Evolutionary conservation across 2,329 filamentous ascomycete species (phyloP), one percentile per base, ranked within the genome.

Genomic region (Ophiosphaerella herpotricha): DNA sequence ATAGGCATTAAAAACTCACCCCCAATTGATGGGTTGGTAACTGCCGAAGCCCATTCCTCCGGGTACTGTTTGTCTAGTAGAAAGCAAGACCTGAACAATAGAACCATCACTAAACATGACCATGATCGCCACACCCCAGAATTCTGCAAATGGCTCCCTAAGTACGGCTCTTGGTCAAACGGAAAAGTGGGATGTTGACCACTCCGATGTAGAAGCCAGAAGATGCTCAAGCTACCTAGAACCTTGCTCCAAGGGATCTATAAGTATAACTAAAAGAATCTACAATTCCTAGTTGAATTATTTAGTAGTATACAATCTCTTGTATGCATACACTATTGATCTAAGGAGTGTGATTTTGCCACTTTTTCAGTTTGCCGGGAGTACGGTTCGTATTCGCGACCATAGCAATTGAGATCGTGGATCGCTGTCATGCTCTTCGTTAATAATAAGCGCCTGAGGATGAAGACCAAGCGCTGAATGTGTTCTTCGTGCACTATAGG

Each of bases 81-180:
- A 73, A 21, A 78, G 60, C 13, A 77, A 43, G 0, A 77, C 75
- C 48, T 78, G 76, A 2, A 76, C 76, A 12, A 77, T 74, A 24
- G 70, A 66, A 5, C 75, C 76, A 53, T 78, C 62, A n/a, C 75
- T 75, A 51, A 78, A 78, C 46, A 75, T 64, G 3, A 77, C 68
- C 63, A 77, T 70, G 26, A 76, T 70, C 16, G 73, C 67, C 0
- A 70, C 67, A 2, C 75, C 76, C 55, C 72, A 76, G 57, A 78
- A 77, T 50, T 78, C 76, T 0, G 74, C 70, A 29, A 78, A 75
- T 0, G 75, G 75, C 53, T 78, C 76, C 50, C 75, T 65, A 18
- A 18, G 16, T 18, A 18, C 16, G 16, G 16, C 16, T 18, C 16
- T 18, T 18, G 16, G 16, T 18, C 16, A 18, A 18, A 18, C 16